These are phyloP conservation scores for Schwanniomyces etchellsii DNA, from an alignment of 1,139 yeast species.

Conservation along the genomic window DNA sequence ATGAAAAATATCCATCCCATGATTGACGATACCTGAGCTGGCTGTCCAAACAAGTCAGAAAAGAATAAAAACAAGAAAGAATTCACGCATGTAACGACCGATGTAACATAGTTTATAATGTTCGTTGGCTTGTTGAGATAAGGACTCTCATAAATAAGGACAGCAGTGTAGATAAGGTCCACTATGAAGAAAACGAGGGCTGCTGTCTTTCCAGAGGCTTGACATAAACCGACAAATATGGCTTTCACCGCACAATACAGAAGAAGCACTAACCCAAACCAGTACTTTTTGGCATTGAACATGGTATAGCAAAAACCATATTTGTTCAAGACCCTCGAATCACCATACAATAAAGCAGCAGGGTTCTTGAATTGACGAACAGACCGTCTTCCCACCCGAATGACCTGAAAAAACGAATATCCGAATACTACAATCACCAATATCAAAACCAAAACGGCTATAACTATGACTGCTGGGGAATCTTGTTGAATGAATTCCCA, in stretches of 20 bases:
- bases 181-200: slow-evolving; percentile 58
- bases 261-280: slow-evolving; percentile 64
- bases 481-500: slow-evolving; percentile 72
- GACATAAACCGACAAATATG: slow-evolving; percentile 63
- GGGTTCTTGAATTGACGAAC: slow-evolving; percentile 55
- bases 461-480: slow-evolving; percentile 69
- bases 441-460: slow-evolving; percentile 59
- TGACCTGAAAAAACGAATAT: slow-evolving; percentile 57
- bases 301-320: slow-evolving; percentile 80
- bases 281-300: slow-evolving; percentile 68
- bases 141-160: slow-evolving; percentile 54
- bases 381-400: slow-evolving; percentile 52
- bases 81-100: slow-evolving; percentile 60
- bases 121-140: slow-evolving; percentile 72
- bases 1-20: slow-evolving; percentile 81
- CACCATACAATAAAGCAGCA: slow-evolving; percentile 74
- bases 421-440: slow-evolving; percentile 50
- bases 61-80: slow-evolving; percentile 72
- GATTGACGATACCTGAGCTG: slow-evolving; percentile 60
- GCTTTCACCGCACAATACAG: slow-evolving; percentile 53
- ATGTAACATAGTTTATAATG: slow-evolving; percentile 56
- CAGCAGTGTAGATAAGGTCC: slow-evolving; percentile 58
- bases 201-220: slow-evolving; percentile 65
- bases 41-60: slow-evolving; percentile 66
- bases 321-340: slow-evolving; percentile 54